phyloP scores from a whole-genome alignment of 257 asterid genomes.

The Nicotiana paniculata region DNA sequence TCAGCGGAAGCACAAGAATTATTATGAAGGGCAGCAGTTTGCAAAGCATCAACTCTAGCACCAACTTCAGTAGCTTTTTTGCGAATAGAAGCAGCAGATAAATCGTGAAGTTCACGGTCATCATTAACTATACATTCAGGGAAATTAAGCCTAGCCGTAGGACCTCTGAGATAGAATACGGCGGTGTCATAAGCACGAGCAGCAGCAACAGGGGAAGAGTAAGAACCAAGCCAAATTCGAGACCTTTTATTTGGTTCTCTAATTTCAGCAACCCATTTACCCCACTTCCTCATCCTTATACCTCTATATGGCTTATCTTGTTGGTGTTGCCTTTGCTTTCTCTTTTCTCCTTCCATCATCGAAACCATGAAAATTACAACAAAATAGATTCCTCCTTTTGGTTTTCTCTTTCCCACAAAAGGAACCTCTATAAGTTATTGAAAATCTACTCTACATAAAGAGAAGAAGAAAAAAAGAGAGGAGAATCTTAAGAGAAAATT shows the following conservation, averaged over 20 bases:
- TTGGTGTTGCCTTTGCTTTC: slow-evolving; percentile 38
- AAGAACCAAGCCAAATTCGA: slow-evolving; percentile 85
- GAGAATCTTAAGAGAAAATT: not conserved
- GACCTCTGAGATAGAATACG: slow-evolving; percentile 68
- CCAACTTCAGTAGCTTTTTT: slow-evolving; percentile 86
- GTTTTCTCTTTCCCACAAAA: not conserved
- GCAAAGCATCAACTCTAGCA: slow-evolving; percentile 81
- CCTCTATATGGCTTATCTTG: slow-evolving; percentile 69
- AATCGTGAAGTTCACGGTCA: slow-evolving; percentile 30
- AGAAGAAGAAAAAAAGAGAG: not conserved
- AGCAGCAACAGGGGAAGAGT: slow-evolving; percentile 81
- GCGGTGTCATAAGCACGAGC: slow-evolving; percentile 95
- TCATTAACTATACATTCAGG: slow-evolving; percentile 48
- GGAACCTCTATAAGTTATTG: not conserved
- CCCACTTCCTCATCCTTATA: slow-evolving; percentile 95
- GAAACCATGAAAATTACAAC: not conserved
- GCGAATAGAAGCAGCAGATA: slow-evolving; percentile 68
- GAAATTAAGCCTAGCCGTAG: slow-evolving; percentile 76
- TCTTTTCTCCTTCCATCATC: slow-evolving; percentile 40
- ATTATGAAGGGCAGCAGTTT: slow-evolving; percentile 10
- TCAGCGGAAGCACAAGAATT: not conserved
- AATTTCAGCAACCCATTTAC: slow-evolving; percentile 93
- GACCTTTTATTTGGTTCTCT: slow-evolving; percentile 84
- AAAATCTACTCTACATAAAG: too few species aligned
- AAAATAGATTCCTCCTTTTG: slow-evolving; percentile 20